Base-by-base conservation (phyloP, 768 basidiomycete species). In the Hygrocybe punicea region DNA sequence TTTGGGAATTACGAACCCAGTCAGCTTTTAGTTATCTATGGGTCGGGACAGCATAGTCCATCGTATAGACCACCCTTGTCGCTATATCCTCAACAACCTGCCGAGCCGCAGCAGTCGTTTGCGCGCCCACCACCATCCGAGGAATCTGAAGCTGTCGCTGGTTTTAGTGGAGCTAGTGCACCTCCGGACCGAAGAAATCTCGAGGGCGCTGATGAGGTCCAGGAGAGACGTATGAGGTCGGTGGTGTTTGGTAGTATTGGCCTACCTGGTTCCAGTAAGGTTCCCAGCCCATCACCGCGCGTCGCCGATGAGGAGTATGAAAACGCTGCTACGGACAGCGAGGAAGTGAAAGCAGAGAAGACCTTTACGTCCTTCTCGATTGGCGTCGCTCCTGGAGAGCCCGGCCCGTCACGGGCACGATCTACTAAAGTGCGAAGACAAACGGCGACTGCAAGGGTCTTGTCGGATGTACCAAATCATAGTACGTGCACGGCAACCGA, bases 281-380 rank as follows among this genome's bases (percentile, higher is more conserved):
- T 34, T 21, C 51, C 51, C 13, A 37, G 51, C 23, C 51, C 51
- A 23, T 19, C 6, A 5, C 19, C 36, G 17, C 51, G 36, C 35
- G 34, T 25, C 49, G 55, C 8, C 3, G 55, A 56, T 45, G 44
- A 35, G 13, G 55, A 45, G n/a, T 25, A 4, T 13, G 16, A 21
- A 6, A 7, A 14, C 35, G 25, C 33, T 19, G 25, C n/a, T n/a
- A n/a, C 17, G 33, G 7, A 23, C 44, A 34, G n/a, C 29, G 46
- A 47, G n/a, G 17, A 23, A 35, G 39, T 21, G 55, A 33, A 56
- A 60, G 62, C 6, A 49, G 60, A 57, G 62, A 63, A 36, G 60
- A 64, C 8, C 56, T 71, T 75, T 59, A 59, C 71, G 23, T 55
- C 70, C 3, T 79, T 81, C 56, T 75, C 76, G 7, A 77, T 83